Conservation (phyloP, 768 basidiomycete species). For the Mycena rebaudengoi region DNA sequence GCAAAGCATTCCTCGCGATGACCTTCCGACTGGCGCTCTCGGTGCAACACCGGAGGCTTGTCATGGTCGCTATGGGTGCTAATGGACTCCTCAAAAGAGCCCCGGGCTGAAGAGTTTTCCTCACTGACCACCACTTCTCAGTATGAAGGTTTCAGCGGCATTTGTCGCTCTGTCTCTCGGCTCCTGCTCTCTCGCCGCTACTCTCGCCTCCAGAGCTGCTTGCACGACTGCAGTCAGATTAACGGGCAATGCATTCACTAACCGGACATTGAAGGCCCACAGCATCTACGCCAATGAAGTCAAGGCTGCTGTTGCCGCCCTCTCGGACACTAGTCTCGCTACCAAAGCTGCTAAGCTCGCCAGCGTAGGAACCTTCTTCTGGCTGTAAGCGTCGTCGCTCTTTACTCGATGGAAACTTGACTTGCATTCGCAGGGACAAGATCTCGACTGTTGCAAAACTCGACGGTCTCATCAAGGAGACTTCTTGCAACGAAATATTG, state of each 20-base stretch:
- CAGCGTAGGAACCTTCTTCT: constrained; percentile 50
- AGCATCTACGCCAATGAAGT: constrained; percentile 26
- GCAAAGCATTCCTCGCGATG: not conserved
- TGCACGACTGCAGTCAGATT: constrained; percentile 3
- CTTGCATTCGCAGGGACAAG: constrained; percentile 8
- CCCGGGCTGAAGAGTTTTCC: not conserved
- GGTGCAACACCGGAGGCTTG: constrained; percentile 3
- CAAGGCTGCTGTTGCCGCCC: constrained; percentile 39
- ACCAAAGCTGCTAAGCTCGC: constrained; percentile 47
- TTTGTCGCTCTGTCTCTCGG: constrained; percentile 6
- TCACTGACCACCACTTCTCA: constrained; percentile 1
- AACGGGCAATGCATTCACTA: constrained; percentile 8
- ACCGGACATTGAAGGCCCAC: constrained; percentile 5
- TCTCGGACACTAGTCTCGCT: constrained; percentile 43
- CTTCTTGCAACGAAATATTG: constrained; percentile 41
- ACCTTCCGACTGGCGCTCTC: not conserved
- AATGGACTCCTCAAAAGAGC: not conserved
- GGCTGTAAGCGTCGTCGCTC: constrained; percentile 31
- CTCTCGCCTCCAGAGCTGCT: constrained; percentile 3
- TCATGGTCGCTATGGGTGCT: too few species aligned
- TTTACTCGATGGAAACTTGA: not conserved
- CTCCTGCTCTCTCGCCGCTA: constrained; percentile 3
- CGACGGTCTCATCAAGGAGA: constrained; percentile 48
- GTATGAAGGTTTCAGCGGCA: constrained; percentile 7
- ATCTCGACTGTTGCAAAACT: constrained; percentile 7